phyloP scores from a whole-genome alignment of 2,329 filamentous ascomycete species.

The Nigrospora osmanthi region DNA sequence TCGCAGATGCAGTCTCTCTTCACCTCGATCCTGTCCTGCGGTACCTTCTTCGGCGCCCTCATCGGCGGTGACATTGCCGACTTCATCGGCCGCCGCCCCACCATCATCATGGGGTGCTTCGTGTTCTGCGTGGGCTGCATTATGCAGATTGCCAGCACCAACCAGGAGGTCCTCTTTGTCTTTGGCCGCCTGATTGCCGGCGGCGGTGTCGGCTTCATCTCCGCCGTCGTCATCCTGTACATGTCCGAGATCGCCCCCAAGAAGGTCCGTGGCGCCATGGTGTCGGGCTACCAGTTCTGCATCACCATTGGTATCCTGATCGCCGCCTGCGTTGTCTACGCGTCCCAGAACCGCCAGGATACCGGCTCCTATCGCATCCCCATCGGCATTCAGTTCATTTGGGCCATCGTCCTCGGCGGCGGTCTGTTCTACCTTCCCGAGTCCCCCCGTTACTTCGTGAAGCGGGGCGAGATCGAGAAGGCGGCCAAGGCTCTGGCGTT shows the following conservation, averaged over 20 bases:
- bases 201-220: conserved; percentile 60
- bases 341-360: conserved; percentile 48
- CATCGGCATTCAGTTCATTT: conserved; percentile 58
- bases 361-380: conserved; percentile 64
- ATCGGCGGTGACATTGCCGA: conserved; percentile 60
- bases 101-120: conserved; percentile 50
- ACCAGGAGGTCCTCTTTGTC: conserved; percentile 46
- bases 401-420: conserved; percentile 27
- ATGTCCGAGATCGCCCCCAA: conserved; percentile 56
- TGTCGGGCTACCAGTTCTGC: conserved; percentile 70
- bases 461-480: conserved; percentile 53
- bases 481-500: conserved; percentile 49
- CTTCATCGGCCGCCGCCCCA: conserved; percentile 51
- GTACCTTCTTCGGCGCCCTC: conserved; percentile 58
- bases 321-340: conserved; percentile 61
- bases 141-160: conserved; percentile 48
- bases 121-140: conserved; percentile 53
- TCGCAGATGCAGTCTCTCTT: conserved; percentile 50
- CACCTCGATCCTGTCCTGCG: conserved; percentile 56
- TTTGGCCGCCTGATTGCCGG: conserved; percentile 59
- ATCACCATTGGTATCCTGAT: conserved; percentile 67
- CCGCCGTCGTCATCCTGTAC: conserved; percentile 61
- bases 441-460: conserved; percentile 66
- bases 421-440: conserved; percentile 42
- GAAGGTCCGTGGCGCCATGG: conserved; percentile 63